Percentiles rank a stretch among this genome's conserved stretches.
These are phyloP conservation scores for Talaromyces rugulosus DNA, from an alignment of 2,329 filamentous ascomycete genomes.

Conservation along the genomic window DNA sequence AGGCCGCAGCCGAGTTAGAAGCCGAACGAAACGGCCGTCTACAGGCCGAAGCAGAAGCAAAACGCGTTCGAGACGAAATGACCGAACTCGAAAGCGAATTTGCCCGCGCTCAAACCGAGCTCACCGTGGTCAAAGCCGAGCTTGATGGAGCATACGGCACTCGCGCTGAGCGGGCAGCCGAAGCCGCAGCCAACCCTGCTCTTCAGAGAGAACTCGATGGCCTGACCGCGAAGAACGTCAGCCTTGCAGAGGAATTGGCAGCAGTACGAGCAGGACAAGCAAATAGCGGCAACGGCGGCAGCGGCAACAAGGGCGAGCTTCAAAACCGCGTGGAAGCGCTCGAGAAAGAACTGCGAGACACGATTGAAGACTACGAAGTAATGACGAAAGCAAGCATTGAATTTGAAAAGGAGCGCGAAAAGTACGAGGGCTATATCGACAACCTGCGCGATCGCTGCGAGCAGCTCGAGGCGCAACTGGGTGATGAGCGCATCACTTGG, in stretches of 20 bases:
- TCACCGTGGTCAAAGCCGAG: slow-evolving; percentile 87
- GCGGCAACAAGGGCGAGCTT: slow-evolving; percentile 27
- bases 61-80: slow-evolving; percentile 46
- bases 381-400: slow-evolving; percentile 67
- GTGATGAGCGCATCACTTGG: slow-evolving; percentile 64
- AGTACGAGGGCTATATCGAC: slow-evolving; percentile 61
- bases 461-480: slow-evolving; percentile 58
- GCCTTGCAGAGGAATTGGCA: slow-evolving; percentile 46
- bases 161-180: slow-evolving; percentile 64
- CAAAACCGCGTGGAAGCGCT: slow-evolving; percentile 51
- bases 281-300: slow-evolving; percentile 23
- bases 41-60: slow-evolving; percentile 22
- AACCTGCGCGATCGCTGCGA: slow-evolving; percentile 61
- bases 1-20: slow-evolving; percentile 14
- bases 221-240: slow-evolving; percentile 46
- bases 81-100: slow-evolving; percentile 58
- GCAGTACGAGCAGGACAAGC: slow-evolving; percentile 31
- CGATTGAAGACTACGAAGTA: slow-evolving; percentile 65
- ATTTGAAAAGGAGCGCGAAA: slow-evolving; percentile 66
- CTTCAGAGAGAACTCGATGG: slow-evolving; percentile 59
- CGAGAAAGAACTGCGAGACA: slow-evolving; percentile 63
- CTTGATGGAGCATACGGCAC: slow-evolving; percentile 90
- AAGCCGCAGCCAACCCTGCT: slow-evolving; percentile 55
- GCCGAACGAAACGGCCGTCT: slow-evolving; percentile 11
- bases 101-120: slow-evolving; percentile 65